Evolutionary conservation across 2,329 filamentous ascomycete genomes (phyloP).

Genomic region (Aspergillus ochraceoroseus): DNA sequence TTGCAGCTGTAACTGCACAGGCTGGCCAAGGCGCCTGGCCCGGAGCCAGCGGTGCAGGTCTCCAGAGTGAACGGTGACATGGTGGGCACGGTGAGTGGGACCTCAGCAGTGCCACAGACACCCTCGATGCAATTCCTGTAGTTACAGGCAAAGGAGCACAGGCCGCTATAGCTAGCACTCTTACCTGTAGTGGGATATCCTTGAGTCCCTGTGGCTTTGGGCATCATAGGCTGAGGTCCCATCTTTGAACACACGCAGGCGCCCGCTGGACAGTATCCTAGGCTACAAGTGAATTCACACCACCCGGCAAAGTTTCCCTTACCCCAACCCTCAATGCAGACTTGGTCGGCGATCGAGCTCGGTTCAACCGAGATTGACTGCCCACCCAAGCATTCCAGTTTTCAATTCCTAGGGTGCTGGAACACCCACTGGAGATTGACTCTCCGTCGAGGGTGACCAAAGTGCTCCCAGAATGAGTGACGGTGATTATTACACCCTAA

Average conservation of each 20-base stretch:
- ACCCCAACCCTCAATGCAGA: conserved; percentile 2
- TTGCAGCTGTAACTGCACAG: background rate
- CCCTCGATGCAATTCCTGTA: conserved; percentile 12
- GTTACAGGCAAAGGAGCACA: conserved; percentile 16
- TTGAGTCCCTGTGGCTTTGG: conserved; percentile 4
- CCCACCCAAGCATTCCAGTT: conserved; percentile 3
- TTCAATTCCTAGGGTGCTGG: too few relatives aligned
- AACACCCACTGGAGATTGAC: too few relatives aligned
- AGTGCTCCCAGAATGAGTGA: too few relatives aligned
- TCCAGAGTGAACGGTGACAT: conserved; percentile 13
- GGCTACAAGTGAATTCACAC: background rate
- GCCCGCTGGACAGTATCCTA: conserved; percentile 7
- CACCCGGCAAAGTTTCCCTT: conserved; percentile 1
- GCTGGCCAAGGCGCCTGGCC: background rate
- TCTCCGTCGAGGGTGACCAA: too few relatives aligned
- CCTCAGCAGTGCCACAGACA: conserved; percentile 11
- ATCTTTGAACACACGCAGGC: conserved; percentile 12
- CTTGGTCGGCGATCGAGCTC: background rate
- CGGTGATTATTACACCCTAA: too few relatives aligned
- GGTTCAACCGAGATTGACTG: background rate
- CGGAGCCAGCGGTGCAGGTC: conserved; percentile 1
- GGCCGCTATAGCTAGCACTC: conserved; percentile 13
- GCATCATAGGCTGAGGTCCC: background rate
- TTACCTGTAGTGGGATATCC: conserved; percentile 15
- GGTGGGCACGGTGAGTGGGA: conserved; percentile 8